Evolutionary conservation across 495 filamentous ascomycete genomes (phyloP).

Genomic region (Xeromyces bisporus): DNA sequence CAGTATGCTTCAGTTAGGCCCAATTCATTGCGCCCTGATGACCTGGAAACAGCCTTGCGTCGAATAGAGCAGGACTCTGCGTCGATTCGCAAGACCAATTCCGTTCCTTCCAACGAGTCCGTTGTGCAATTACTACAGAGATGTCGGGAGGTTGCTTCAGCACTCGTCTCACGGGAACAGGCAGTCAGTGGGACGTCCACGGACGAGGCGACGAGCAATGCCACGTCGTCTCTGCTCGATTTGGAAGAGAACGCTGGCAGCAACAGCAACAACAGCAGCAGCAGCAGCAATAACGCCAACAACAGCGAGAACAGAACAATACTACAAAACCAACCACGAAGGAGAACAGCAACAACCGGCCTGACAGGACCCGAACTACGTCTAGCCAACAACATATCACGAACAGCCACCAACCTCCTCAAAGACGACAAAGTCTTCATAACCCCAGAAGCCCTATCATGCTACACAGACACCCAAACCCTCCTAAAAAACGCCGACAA

Average conservation of each 20-base stretch:
- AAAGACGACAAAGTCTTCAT: constrained; percentile 69
- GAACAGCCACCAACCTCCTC: constrained; percentile 45
- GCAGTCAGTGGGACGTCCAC: constrained; percentile 8
- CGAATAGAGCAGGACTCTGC: constrained; percentile 14
- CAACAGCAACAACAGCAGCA: no score
- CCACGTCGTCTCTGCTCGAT: constrained; percentile 33
- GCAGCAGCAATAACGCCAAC: no score
- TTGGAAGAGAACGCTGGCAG: constrained; percentile 29
- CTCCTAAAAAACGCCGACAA: constrained; percentile 52
- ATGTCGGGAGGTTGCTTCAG: constrained; percentile 27
- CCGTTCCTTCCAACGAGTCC: constrained; percentile 21
- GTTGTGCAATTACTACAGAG: constrained; percentile 25
- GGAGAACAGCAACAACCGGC: constrained; percentile 2
- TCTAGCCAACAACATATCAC: constrained; percentile 30
- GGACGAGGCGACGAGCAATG: constrained; percentile 13
- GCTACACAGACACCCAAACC: constrained; percentile 56
- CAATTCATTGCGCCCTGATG: constrained; percentile 2
- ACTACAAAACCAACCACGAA: no score
- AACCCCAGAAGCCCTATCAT: constrained; percentile 45
- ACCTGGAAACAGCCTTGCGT: constrained; percentile 8
- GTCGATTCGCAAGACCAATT: constrained; percentile 15
- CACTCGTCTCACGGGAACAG: constrained; percentile 15
- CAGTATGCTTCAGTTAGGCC: constrained; percentile 7
- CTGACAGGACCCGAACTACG: constrained; percentile 7
- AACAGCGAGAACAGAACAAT: no score